Base-by-base conservation (phyloP, 2,329 filamentous ascomycete genomes). In the Hypoxylon sp. region DNA sequence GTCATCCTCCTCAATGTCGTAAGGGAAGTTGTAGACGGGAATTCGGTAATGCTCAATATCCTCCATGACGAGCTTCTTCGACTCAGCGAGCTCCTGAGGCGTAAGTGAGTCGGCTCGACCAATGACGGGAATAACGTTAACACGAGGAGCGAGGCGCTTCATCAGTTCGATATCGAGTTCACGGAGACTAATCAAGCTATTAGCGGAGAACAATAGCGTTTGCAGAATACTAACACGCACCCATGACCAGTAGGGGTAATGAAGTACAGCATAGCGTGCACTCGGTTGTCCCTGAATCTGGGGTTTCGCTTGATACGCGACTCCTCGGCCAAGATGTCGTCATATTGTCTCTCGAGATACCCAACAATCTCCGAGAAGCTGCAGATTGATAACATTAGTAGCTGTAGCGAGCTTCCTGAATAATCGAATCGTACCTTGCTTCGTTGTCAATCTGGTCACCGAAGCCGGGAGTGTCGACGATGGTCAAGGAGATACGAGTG, bases 281-380 rank as follows among this genome's bases (percentile, higher is more conserved):
- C 93, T 84, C 96, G 93, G 85, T 99, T 98, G 84, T 99, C 96
- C 78, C 96, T 91, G 91, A 99, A 99, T 78, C 96, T 91, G 75
- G 96, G 96, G 86, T 99, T 99, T 94, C 96, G 96, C 92, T 99
- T 99, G 87, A 99, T 99, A 86, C 96, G 93, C 76, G 96, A 98
- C 85, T 99, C 96, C 85, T 98, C 95, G 69, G 96, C 95, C 75
- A 99, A 88, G 86, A 99, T 98, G 80, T 98, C 94, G 82, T 99
- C 96, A 82, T 98, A 98, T 89, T 99, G 95, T 84, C 95, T 90
- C 87, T 99, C 96, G 76, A 99, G 92, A 83, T 97, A 97, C 74
- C 94, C 95, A 74, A 97, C 94, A 77, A 99, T 99, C 83, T 98
- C 96, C 75, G 91, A 91, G 81, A 99, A 99, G 84, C 94, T 97